Evolutionary conservation across 331 rosid genomes (phyloP).

Genomic region (Rosa hybrid): DNA sequence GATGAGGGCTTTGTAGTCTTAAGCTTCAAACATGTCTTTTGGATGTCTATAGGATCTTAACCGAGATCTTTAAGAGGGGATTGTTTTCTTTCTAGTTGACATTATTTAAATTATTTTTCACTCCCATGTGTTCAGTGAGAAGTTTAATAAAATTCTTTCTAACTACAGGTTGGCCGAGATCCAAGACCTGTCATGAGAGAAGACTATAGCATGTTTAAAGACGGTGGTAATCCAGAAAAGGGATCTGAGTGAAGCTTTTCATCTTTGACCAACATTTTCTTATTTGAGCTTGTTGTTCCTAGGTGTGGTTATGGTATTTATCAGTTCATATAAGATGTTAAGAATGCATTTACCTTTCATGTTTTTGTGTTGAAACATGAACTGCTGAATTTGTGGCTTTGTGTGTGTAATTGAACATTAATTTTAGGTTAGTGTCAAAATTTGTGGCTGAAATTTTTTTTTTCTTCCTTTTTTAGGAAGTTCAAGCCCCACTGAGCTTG

Average conservation of each 20-base stretch:
- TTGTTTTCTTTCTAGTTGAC: not conserved
- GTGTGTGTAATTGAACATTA: too few species aligned
- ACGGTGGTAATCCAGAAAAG: conserved; percentile 87
- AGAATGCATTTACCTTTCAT: too few species aligned
- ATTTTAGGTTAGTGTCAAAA: too few species aligned
- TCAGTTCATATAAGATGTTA: too few species aligned
- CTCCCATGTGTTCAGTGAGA: not conserved
- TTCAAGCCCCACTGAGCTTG: too few species aligned
- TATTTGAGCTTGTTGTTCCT: not conserved
- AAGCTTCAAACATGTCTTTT: not conserved
- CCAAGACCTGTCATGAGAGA: conserved; percentile 81
- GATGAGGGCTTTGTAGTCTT: not conserved
- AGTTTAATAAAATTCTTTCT: not conserved
- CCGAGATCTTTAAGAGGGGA: not conserved
- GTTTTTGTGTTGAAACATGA: too few species aligned
- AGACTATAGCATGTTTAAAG: conserved; percentile 76
- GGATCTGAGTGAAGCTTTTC: conserved; percentile 33
- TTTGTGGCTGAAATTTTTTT: too few species aligned
- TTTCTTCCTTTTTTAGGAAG: too few species aligned
- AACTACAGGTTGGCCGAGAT: conserved; percentile 70
- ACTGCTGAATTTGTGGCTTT: too few species aligned
- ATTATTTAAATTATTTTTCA: not conserved
- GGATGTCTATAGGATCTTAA: not conserved
- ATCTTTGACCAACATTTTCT: not conserved
- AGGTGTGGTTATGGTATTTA: too few species aligned